Evolutionary conservation across 495 filamentous ascomycete species (phyloP).

Genomic region (Aspergillus conjunctus): DNA sequence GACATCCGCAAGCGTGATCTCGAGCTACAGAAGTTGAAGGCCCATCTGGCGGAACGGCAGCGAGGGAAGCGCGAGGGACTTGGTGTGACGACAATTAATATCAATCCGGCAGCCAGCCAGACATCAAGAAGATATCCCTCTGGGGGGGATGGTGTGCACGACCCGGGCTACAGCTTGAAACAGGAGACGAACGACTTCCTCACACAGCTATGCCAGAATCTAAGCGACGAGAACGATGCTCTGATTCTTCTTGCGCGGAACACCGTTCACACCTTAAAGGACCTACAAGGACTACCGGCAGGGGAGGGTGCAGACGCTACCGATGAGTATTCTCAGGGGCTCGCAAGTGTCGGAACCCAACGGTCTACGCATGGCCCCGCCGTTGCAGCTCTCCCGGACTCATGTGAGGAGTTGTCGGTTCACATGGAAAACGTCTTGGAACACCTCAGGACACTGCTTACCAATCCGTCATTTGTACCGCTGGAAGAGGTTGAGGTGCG

Average conservation of each 20-base stretch:
- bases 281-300: conserved; percentile 75
- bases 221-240: conserved; percentile 93
- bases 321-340: conserved; percentile 38
- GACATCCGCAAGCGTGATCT: conserved; percentile 90
- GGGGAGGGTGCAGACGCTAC: conserved; percentile 46
- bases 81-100: conserved; percentile 53
- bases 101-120: conserved; percentile 44
- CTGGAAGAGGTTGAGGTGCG: conserved; percentile 91
- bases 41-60: conserved; percentile 65
- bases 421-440: conserved; percentile 76
- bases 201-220: conserved; percentile 79
- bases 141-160: conserved; percentile 52
- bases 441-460: conserved; percentile 78
- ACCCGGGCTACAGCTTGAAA: conserved; percentile 70
- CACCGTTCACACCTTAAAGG: conserved; percentile 70
- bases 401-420: conserved; percentile 69
- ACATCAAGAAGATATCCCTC: conserved; percentile 30
- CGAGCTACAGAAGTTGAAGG: conserved; percentile 85
- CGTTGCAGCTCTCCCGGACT: conserved; percentile 51
- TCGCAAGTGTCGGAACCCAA: conserved; percentile 40
- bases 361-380: conserved; percentile 33
- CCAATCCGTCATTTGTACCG: conserved; percentile 93
- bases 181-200: conserved; percentile 92
- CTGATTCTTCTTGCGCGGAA: conserved; percentile 72
- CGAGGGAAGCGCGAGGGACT: conserved; percentile 53